Conservation (phyloP, 164 flowering plant genomes). For the Echeveria elegans region DNA sequence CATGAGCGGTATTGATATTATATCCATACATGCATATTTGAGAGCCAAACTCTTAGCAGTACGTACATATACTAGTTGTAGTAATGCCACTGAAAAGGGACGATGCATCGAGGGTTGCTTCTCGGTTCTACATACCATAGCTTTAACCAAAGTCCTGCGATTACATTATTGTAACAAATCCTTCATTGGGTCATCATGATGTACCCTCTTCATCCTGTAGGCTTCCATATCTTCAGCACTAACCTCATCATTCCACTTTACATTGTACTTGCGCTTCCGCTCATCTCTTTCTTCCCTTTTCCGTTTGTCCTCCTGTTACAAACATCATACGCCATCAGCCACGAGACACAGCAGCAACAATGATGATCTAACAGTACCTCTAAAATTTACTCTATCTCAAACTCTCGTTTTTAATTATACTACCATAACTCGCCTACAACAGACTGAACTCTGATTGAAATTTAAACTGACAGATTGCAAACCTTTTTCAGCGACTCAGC, state of each 20-base stretch:
- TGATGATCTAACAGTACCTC: no score
- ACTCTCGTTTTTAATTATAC: neutral
- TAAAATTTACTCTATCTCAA: no score
- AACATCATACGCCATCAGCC: neutral
- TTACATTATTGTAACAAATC: slow-evolving; percentile 57
- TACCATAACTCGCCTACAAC: no score
- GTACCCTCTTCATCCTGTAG: slow-evolving; percentile 56
- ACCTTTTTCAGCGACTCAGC: slow-evolving; percentile 79
- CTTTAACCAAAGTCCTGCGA: neutral
- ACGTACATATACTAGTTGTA: neutral
- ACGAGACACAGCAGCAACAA: slow-evolving; percentile 8
- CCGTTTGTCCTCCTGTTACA: slow-evolving; percentile 69
- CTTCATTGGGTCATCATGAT: slow-evolving; percentile 79
- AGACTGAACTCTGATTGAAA: neutral
- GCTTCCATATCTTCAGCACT: slow-evolving; percentile 88
- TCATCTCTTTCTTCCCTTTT: slow-evolving; percentile 77
- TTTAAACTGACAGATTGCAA: neutral
- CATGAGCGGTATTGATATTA: no score
- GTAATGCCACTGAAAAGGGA: neutral
- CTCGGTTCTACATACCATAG: neutral
- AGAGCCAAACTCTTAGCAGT: neutral
- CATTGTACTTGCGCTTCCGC: slow-evolving; percentile 80
- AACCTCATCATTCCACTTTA: slow-evolving; percentile 73
- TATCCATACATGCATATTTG: neutral
- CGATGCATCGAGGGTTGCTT: neutral